These are phyloP conservation scores for Rhexocercosporidium sp. DNA, from an alignment of 2,329 filamentous ascomycete genomes.

Conservation along the genomic window DNA sequence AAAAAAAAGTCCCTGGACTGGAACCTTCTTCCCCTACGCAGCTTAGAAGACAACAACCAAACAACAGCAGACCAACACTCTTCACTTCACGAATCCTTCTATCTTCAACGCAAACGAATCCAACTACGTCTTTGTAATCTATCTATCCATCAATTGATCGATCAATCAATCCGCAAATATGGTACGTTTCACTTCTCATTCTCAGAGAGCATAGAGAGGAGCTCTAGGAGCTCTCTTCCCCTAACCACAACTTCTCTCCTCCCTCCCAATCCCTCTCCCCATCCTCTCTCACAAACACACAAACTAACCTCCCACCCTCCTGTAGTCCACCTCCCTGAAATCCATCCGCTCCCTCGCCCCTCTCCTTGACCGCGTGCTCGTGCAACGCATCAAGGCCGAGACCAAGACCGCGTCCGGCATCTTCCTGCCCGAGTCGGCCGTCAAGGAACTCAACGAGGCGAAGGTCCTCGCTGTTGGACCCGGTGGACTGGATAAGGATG, in stretches of 20 bases:
- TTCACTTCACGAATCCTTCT: not conserved
- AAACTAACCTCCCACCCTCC: not conserved
- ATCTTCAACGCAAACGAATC: not conserved
- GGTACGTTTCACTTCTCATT: constrained; percentile 27
- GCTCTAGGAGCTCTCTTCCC: not conserved
- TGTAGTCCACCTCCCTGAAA: constrained; percentile 76
- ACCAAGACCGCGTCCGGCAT: constrained; percentile 95
- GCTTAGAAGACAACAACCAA: not conserved
- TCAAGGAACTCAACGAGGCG: constrained; percentile 98
- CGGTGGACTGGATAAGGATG: constrained; percentile 84
- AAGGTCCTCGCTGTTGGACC: constrained; percentile 95
- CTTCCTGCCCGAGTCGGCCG: constrained; percentile 94
- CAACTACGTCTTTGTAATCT: constrained; percentile 8
- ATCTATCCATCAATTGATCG: not conserved
- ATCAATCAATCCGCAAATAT: constrained; percentile 27
- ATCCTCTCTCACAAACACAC: not conserved
- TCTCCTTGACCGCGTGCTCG: constrained; percentile 96
- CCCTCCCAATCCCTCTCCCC: not conserved
- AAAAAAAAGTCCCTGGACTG: constrained; percentile 16
- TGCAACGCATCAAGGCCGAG: constrained; percentile 97
- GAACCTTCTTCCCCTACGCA: constrained; percentile 15
- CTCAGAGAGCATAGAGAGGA: not conserved
- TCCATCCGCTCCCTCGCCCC: constrained; percentile 94
- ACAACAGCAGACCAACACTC: constrained; percentile 1
- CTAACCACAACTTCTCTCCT: not conserved